These are phyloP conservation scores for Kwoniella bestiolae DNA, from an alignment of 768 basidiomycete species.

Conservation along the genomic window DNA sequence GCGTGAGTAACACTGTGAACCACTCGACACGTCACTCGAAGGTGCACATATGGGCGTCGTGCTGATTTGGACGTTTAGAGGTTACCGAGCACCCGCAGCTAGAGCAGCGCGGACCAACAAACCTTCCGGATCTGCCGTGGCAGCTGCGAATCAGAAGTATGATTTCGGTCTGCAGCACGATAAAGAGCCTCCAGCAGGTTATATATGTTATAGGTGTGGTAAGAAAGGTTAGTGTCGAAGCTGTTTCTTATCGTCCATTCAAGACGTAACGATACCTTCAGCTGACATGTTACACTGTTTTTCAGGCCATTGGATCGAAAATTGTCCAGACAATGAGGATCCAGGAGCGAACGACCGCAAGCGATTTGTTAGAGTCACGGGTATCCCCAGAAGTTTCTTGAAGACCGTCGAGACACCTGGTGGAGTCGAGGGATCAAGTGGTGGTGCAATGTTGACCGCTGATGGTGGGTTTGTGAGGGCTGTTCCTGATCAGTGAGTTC, in stretches of 20 bases:
- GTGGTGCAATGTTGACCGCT: constrained; percentile 97
- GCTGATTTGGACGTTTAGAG: neutral
- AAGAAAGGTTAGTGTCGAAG: constrained; percentile 72
- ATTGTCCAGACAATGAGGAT: constrained; percentile 96
- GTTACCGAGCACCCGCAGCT: constrained; percentile 25
- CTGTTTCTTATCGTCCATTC: constrained; percentile 4
- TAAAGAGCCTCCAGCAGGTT: constrained; percentile 71
- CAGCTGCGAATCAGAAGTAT: constrained; percentile 55
- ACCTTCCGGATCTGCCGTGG: constrained; percentile 19
- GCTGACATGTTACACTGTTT: constrained; percentile 2
- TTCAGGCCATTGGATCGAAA: constrained; percentile 99
- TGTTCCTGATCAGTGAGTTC: constrained; percentile 92
- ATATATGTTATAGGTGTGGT: constrained; percentile 98
- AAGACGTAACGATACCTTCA: neutral
- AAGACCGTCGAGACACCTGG: constrained; percentile 85
- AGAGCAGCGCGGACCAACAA: constrained; percentile 21
- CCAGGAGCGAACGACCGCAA: constrained; percentile 92
- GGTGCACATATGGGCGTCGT: neutral
- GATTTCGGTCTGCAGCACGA: constrained; percentile 66
- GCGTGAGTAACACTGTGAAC: too few species aligned
- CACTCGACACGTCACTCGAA: neutral
- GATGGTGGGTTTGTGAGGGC: constrained; percentile 98
- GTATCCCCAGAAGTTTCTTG: constrained; percentile 96
- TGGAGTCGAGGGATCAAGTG: constrained; percentile 60
- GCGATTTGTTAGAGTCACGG: constrained; percentile 95